Evolutionary conservation across 1,139 yeast genomes (phyloP).

Genomic region (Sugiyamaella grinbergsii): DNA sequence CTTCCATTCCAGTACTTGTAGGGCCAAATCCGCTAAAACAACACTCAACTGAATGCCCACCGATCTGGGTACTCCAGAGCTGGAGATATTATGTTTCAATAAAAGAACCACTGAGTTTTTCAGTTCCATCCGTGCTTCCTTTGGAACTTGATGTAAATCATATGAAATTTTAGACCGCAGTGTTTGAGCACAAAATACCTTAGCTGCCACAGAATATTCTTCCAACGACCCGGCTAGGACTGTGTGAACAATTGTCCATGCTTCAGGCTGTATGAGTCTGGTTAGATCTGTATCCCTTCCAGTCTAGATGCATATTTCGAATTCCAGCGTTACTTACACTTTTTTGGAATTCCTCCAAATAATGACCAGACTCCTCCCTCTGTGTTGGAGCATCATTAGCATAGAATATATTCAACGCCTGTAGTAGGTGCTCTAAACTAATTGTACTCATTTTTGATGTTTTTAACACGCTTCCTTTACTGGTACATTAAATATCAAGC

Average conservation of each 20-base stretch:
- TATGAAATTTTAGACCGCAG: slow-evolving; percentile 73
- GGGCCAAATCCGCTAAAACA: slow-evolving; percentile 76
- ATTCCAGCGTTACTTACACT: slow-evolving; percentile 50
- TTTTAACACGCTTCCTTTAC: background rate
- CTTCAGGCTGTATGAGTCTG: slow-evolving; percentile 38
- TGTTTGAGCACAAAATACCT: slow-evolving; percentile 89
- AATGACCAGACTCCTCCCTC: slow-evolving; percentile 64
- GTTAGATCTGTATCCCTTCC: slow-evolving; percentile 4
- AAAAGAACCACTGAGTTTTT: slow-evolving; percentile 64
- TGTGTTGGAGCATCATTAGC: slow-evolving; percentile 53
- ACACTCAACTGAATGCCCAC: slow-evolving; percentile 80
- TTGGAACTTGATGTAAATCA: slow-evolving; percentile 77
- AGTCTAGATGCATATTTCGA: background rate
- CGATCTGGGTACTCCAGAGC: slow-evolving; percentile 50
- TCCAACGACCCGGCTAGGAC: slow-evolving; percentile 34
- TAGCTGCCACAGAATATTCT: slow-evolving; percentile 46
- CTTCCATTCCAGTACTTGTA: slow-evolving; percentile 75
- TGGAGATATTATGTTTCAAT: slow-evolving; percentile 46
- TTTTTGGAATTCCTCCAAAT: slow-evolving; percentile 79
- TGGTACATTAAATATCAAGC: too few species aligned
- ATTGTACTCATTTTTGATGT: slow-evolving; percentile 10
- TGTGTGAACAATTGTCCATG: slow-evolving; percentile 45
- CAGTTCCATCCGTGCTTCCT: slow-evolving; percentile 53
- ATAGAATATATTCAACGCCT: slow-evolving; percentile 66
- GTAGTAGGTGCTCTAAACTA: slow-evolving; percentile 33